Percentiles rank a stretch among this genome's conserved stretches.
These are phyloP conservation scores for Phoma sp. DNA, from an alignment of 2,329 filamentous ascomycete genomes.

Conservation along the genomic window DNA sequence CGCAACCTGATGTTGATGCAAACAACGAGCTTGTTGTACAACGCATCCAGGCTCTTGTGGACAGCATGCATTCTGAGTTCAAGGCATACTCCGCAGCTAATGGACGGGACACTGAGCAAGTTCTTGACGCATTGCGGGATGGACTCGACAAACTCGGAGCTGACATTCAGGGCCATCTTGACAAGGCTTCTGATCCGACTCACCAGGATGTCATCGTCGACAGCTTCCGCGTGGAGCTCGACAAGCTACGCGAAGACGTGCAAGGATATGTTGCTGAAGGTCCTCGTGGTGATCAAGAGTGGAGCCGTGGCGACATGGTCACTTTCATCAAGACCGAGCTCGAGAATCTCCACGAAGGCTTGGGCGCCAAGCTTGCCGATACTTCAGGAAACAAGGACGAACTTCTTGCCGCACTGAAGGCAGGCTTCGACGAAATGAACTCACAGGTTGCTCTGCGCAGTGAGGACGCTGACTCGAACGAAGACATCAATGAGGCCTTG, in stretches of 20 bases:
- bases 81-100: slow-evolving; percentile 82
- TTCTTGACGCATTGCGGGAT: slow-evolving; percentile 85
- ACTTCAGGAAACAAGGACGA: slow-evolving; percentile 44
- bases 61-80: slow-evolving; percentile 68
- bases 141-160: slow-evolving; percentile 79
- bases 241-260: slow-evolving; percentile 66
- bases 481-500: slow-evolving; percentile 69
- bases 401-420: slow-evolving; percentile 48
- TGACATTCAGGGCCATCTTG: slow-evolving; percentile 82
- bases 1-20: slow-evolving; percentile 57
- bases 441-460: slow-evolving; percentile 46
- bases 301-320: slow-evolving; percentile 53
- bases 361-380: slow-evolving; percentile 55
- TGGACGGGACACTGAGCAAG: slow-evolving; percentile 83
- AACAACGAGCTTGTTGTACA: slow-evolving; percentile 66
- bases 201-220: slow-evolving; percentile 81
- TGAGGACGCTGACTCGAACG: slow-evolving; percentile 47
- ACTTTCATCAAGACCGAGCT: slow-evolving; percentile 63
- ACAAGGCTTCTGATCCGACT: slow-evolving; percentile 70
- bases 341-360: slow-evolving; percentile 64
- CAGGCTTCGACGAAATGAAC: slow-evolving; percentile 50
- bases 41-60: slow-evolving; percentile 64
- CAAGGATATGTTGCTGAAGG: slow-evolving; percentile 58
- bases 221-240: slow-evolving; percentile 67
- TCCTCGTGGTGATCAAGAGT: slow-evolving; percentile 50